Percentiles rank a stretch among this genome's conserved stretches.
Evolutionary conservation across 306 rosid species (phyloP).

Genomic region (Myrica gale): DNA sequence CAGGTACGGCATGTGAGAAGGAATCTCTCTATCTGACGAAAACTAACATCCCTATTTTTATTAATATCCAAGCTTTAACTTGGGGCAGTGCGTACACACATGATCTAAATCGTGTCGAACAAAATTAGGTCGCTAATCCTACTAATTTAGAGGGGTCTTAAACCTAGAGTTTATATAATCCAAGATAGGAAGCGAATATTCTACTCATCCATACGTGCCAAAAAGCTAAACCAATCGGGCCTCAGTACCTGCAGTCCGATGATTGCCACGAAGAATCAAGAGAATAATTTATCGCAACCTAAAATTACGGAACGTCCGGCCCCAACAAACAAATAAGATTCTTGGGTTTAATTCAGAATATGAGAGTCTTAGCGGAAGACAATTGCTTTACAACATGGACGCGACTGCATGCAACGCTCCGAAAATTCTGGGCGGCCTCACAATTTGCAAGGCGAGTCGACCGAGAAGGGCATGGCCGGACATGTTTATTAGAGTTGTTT

Average conservation of each 20-base stretch:
- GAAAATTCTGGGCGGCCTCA: constrained; percentile 7
- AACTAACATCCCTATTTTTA: background rate
- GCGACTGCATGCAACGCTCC: constrained; percentile 16
- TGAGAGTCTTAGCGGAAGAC: no score
- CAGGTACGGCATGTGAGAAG: constrained; percentile 21
- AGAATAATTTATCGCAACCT: background rate
- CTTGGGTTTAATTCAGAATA: no score
- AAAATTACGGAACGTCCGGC: background rate
- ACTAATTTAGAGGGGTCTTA: background rate
- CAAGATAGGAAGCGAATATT: constrained; percentile 11
- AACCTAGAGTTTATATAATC: background rate
- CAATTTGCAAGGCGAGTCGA: background rate
- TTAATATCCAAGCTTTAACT: constrained; percentile 23
- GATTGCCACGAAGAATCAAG: background rate
- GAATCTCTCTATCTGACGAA: constrained; percentile 31
- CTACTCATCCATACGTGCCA: background rate
- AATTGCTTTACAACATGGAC: background rate
- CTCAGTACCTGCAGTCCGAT: background rate
- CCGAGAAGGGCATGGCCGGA: background rate
- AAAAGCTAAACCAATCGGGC: background rate
- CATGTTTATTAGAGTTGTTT: background rate
- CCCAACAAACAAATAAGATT: background rate
- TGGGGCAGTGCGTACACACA: constrained; percentile 22
- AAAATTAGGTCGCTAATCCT: background rate
- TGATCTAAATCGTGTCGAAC: background rate